A percentile compares a stretch with the other conserved stretches of the same genome.
Conservation (phyloP, 2,329 filamentous ascomycete genomes). For the Verticillium tricorpus region DNA sequence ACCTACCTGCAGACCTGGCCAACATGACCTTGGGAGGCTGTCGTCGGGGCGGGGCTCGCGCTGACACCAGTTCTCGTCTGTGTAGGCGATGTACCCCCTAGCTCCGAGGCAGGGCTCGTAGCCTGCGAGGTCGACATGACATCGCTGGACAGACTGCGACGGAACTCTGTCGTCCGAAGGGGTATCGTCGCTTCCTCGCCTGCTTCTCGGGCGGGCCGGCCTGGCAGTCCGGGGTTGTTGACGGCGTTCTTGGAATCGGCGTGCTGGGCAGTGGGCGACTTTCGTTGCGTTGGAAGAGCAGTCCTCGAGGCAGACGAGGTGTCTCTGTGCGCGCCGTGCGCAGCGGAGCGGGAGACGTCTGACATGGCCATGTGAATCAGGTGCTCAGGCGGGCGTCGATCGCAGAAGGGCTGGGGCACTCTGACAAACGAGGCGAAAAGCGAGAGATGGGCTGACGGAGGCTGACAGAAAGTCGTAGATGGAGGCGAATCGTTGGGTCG, state of each 20-base stretch:
- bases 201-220: neutral
- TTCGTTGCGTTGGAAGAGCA: slow-evolving; percentile 13
- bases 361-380: slow-evolving; percentile 13
- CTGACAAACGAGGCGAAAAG: neutral
- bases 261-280: slow-evolving; percentile 5
- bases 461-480: neutral
- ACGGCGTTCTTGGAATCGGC: neutral
- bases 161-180: neutral
- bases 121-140: slow-evolving; percentile 9
- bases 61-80: slow-evolving; percentile 4
- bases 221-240: neutral
- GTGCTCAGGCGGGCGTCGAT: neutral
- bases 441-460: neutral
- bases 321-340: slow-evolving; percentile 9
- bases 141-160: slow-evolving; percentile 12
- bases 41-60: slow-evolving; percentile 10
- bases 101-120: slow-evolving; percentile 9
- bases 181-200: neutral
- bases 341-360: slow-evolving; percentile 10
- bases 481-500: neutral
- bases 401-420: neutral
- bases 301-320: slow-evolving; percentile 10
- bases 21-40: slow-evolving; percentile 30
- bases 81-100: slow-evolving; percentile 9
- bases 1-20: slow-evolving; percentile 70